Evolutionary conservation across 2,329 filamentous ascomycete species (phyloP).

Genomic region (Calonectria montana): DNA sequence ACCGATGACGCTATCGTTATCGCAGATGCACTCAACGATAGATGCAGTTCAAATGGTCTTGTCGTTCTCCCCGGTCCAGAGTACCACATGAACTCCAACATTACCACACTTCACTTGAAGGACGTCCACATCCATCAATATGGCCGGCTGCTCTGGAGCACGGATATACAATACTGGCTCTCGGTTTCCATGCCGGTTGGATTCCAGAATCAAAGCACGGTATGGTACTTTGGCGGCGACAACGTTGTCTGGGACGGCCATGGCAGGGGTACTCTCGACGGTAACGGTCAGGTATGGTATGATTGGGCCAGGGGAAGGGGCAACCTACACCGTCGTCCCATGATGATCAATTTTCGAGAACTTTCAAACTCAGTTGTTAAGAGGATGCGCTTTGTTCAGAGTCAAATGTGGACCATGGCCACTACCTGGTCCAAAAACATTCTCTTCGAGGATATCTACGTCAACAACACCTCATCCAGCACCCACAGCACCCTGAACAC

Average conservation of each 20-base stretch:
- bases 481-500: conserved; percentile 52
- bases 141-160: conserved; percentile 41
- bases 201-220: conserved; percentile 67
- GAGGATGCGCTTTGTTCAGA: conserved; percentile 63
- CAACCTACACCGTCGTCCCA: conserved; percentile 62
- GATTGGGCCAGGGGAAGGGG: conserved; percentile 56
- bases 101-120: neutral
- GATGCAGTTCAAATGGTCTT: neutral
- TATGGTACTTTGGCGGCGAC: conserved; percentile 66
- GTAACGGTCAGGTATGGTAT: conserved; percentile 72
- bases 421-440: conserved; percentile 60
- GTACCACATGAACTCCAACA: conserved; percentile 12
- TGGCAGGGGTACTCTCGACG: conserved; percentile 65
- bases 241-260: conserved; percentile 61
- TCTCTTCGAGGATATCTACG: conserved; percentile 61
- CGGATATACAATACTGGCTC: conserved; percentile 64
- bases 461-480: conserved; percentile 59
- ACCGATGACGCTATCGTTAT: neutral
- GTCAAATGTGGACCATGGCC: conserved; percentile 71
- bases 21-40: conserved; percentile 1
- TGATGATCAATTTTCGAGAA: conserved; percentile 59
- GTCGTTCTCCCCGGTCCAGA: neutral
- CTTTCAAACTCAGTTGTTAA: conserved; percentile 60
- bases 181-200: conserved; percentile 61
- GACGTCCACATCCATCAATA: conserved; percentile 14